Evolutionary conservation across 2,329 filamentous ascomycete genomes (phyloP).

Genomic region (Pseudocercospora fijiensis): DNA sequence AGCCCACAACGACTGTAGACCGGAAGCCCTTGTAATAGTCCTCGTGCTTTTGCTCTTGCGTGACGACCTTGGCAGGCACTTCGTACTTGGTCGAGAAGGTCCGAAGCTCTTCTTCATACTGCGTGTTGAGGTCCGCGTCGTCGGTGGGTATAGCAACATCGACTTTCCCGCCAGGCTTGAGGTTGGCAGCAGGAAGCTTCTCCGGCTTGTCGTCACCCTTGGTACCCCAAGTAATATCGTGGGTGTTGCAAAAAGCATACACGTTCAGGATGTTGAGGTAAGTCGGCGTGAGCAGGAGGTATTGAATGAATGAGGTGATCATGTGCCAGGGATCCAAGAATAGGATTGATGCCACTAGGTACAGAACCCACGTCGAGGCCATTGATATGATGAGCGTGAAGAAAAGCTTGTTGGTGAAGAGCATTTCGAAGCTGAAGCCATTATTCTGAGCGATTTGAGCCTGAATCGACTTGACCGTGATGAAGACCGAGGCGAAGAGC

Average conservation of each 20-base stretch:
- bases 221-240: conserved; percentile 97
- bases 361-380: conserved; percentile 87
- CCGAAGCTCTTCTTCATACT: conserved; percentile 82
- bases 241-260: conserved; percentile 97
- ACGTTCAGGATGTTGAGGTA: conserved; percentile 99
- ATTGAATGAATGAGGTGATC: conserved; percentile 91
- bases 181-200: conserved; percentile 81
- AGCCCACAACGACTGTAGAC: conserved; percentile 84
- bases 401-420: conserved; percentile 87
- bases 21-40: conserved; percentile 98
- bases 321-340: conserved; percentile 99
- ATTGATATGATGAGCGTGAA: conserved; percentile 92
- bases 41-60: conserved; percentile 77
- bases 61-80: conserved; percentile 64
- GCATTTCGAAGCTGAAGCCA: conserved; percentile 66
- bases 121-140: conserved; percentile 89
- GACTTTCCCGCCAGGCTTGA: conserved; percentile 93
- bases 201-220: conserved; percentile 97
- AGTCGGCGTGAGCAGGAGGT: conserved; percentile 88
- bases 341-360: conserved; percentile 84
- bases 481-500: conserved; percentile 91
- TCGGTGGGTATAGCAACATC: conserved; percentile 83
- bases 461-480: conserved; percentile 84
- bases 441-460: conserved; percentile 60
- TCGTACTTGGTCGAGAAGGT: conserved; percentile 73